Evolutionary conservation across 768 basidiomycete genomes (phyloP).

Genomic region (Lentinula raphanica): DNA sequence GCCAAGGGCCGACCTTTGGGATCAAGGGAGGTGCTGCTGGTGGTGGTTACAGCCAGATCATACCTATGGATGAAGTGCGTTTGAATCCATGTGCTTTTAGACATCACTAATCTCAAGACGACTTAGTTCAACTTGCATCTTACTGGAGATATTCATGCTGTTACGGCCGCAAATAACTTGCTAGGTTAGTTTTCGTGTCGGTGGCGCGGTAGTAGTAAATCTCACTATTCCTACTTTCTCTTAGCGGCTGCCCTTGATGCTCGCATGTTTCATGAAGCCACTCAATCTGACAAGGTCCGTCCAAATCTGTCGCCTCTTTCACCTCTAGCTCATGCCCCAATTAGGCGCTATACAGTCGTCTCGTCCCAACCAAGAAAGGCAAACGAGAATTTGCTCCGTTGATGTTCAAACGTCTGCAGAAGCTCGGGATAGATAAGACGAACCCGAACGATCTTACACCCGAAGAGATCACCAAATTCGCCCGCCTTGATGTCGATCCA

Average conservation of each 20-base stretch:
- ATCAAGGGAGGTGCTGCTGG: conserved; percentile 99
- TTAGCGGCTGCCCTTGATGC: conserved; percentile 93
- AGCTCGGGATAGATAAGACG: conserved; percentile 93
- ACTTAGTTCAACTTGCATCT: conserved; percentile 87
- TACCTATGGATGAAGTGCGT: conserved; percentile 82
- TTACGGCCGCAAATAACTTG: conserved; percentile 95
- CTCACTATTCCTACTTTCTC: conserved; percentile 7
- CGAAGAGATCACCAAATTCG: conserved; percentile 87
- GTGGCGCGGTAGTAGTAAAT: neutral
- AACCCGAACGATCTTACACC: conserved; percentile 88
- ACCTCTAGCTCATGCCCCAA: neutral
- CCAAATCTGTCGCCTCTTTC: neutral
- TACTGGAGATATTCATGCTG: conserved; percentile 97
- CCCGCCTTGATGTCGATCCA: conserved; percentile 86
- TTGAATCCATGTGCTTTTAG: conserved; percentile 6
- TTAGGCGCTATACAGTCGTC: conserved; percentile 80
- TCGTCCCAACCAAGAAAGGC: conserved; percentile 91
- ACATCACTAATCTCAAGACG: neutral
- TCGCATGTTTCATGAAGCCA: conserved; percentile 95
- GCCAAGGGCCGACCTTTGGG: conserved; percentile 97
- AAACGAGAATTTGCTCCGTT: conserved; percentile 92
- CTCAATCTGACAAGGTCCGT: conserved; percentile 83
- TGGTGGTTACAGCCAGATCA: conserved; percentile 97
- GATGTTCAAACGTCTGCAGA: conserved; percentile 93
- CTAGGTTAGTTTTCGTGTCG: conserved; percentile 48